Evolutionary conservation across 2,329 filamentous ascomycete species (phyloP), one percentile per base, ranked within the genome.

Genomic region (Epichloe typhina): DNA sequence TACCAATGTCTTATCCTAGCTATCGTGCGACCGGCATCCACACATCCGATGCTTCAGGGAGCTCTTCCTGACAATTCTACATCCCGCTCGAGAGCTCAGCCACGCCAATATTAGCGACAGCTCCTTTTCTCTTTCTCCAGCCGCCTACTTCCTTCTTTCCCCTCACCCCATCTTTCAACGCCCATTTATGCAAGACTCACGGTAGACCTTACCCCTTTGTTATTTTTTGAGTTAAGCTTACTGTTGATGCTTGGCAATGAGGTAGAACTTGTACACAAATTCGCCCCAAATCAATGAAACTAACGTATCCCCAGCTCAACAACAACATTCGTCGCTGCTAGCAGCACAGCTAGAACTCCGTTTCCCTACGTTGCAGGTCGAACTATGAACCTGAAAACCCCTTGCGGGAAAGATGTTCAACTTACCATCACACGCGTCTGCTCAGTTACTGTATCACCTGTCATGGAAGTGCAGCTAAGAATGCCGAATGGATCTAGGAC

Each of bases 341-440:
- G 38, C 46, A 45, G 38, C 36, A 45, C 48, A 5, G 48, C 40
- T 39, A n/a, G 53, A 57, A 50, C 35, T 41, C 45, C 45, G 3
- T 38, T 50, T 35, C 53, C 50, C 26, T 52, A 50, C 50, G 33
- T 35, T 49, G 35, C 41, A 46, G 53, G 53, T 36, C 53, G 31
- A 50, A 50, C 21, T 7, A 33, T 54, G 41, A 19, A 49, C 19
- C 37, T 54, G 39, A 47, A 49, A 45, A 44, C 45, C 19, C 36
- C 48, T 42, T 19, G 41, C 31, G 48, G 48, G 35, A 19, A 45
- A 23, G 31, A 50, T 33, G 21, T 54, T 17, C 49, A 54, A 47
- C 35, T 50, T 21, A 46, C n/a, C 37, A 47, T 54, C 49, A 41
- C 42, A 33, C 52, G 42, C 42, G 33, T 54, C 42, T 54, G 26